Evolutionary conservation across 108 stramenopile species (phyloP).

Genomic region (Asterionellopsis glacialis): DNA sequence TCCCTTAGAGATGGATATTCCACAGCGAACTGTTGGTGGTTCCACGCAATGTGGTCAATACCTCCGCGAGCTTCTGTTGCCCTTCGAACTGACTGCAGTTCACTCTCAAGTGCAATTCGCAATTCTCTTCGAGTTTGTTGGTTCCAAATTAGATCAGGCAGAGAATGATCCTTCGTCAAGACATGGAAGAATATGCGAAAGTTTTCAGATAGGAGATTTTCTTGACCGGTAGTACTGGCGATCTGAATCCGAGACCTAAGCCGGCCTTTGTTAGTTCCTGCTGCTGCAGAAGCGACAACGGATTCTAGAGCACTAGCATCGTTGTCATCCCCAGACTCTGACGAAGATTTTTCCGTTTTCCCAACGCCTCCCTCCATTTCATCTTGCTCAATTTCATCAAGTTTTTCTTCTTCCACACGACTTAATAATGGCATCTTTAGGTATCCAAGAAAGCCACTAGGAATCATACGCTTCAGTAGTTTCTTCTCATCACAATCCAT

Average conservation of each 20-base stretch:
- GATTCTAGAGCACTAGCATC: not conserved
- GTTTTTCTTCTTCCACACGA: slow-evolving; percentile 54
- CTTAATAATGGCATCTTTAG: slow-evolving; percentile 67
- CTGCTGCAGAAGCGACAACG: slow-evolving; percentile 13
- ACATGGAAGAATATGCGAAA: slow-evolving; percentile 62
- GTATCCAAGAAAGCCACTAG: slow-evolving; percentile 63
- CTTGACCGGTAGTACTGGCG: not conserved
- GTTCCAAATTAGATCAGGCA: slow-evolving; percentile 85
- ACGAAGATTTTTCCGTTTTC: not conserved
- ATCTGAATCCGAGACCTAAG: slow-evolving; percentile 41
- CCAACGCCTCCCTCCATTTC: slow-evolving; percentile 3
- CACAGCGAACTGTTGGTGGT: slow-evolving; percentile 76
- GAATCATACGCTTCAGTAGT: slow-evolving; percentile 59
- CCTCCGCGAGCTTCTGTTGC: slow-evolving; percentile 53
- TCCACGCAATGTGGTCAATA: slow-evolving; percentile 67
- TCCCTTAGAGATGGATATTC: slow-evolving; percentile 63
- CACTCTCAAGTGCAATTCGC: slow-evolving; percentile 65
- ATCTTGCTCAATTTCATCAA: slow-evolving; percentile 67
- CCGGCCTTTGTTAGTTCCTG: slow-evolving; percentile 51
- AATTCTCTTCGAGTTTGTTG: slow-evolving; percentile 72
- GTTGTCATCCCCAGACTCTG: not conserved
- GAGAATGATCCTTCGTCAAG: slow-evolving; percentile 59
- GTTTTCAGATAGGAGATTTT: slow-evolving; percentile 19
- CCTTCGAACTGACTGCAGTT: slow-evolving; percentile 51
- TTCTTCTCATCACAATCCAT: slow-evolving; percentile 59